Percentiles rank a stretch among this genome's conserved stretches.
Conservation (phyloP, 2,329 filamentous ascomycete species). For the Fusarium ambrosium region DNA sequence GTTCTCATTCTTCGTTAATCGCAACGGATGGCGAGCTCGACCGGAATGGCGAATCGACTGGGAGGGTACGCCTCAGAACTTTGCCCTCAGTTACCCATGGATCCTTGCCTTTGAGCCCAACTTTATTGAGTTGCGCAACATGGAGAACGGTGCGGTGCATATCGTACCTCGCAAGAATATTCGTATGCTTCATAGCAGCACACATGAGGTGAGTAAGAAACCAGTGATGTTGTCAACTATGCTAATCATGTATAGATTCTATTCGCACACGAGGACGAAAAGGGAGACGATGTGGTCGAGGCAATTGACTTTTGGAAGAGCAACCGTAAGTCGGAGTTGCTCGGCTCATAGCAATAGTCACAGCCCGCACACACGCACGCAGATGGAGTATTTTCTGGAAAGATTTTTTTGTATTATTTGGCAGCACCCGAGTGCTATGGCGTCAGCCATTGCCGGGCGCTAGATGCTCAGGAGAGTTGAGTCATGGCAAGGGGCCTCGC, state of each 20-base stretch:
- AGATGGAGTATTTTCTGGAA: constrained; percentile 46
- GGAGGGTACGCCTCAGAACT: constrained; percentile 93
- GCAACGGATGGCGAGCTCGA: constrained; percentile 95
- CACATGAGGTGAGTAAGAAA: constrained; percentile 80
- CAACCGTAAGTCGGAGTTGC: constrained; percentile 64
- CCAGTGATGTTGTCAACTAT: background rate
- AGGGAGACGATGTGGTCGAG: constrained; percentile 92
- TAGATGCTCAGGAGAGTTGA: constrained; percentile 34
- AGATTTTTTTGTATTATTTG: constrained; percentile 47
- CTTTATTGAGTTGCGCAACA: constrained; percentile 96
- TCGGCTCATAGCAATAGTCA: constrained; percentile 42
- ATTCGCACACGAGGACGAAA: constrained; percentile 97
- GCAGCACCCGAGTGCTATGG: constrained; percentile 30
- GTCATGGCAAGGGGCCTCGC: constrained; percentile 37
- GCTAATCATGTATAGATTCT: constrained; percentile 77
- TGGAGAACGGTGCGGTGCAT: constrained; percentile 94
- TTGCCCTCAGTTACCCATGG: constrained; percentile 96
- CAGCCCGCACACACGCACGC: constrained; percentile 12
- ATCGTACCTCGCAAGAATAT: constrained; percentile 98
- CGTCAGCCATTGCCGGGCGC: constrained; percentile 25
- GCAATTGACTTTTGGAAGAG: constrained; percentile 97
- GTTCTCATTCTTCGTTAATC: constrained; percentile 99
- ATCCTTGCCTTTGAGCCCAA: constrained; percentile 97
- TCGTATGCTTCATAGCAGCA: constrained; percentile 96
- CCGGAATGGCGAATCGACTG: constrained; percentile 98